A percentile compares a stretch with the other conserved stretches of the same genome.
These are phyloP conservation scores for Vitis riparia DNA, from an alignment of 164 flowering plant species.

Conservation along the genomic window DNA sequence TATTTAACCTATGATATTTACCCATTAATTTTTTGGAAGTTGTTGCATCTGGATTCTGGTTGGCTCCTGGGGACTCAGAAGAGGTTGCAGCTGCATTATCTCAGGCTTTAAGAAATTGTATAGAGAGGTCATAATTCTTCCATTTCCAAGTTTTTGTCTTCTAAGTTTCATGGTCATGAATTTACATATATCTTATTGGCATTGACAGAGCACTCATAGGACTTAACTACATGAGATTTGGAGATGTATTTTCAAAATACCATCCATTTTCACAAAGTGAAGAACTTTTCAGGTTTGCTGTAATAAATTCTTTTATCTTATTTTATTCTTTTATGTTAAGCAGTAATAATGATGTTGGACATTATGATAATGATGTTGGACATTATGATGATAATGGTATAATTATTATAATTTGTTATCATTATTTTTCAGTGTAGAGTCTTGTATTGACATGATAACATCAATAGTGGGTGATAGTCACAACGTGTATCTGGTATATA, in stretches of 20 bases:
- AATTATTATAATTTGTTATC: too few relatives aligned
- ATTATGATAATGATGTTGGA: not conserved
- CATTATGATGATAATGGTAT: not conserved
- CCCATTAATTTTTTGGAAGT: constrained; percentile 35
- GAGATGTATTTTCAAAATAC: constrained; percentile 84
- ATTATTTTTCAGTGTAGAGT: too few relatives aligned
- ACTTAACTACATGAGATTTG: constrained; percentile 81
- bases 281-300: constrained; percentile 69
- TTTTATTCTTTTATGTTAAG: not conserved
- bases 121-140: constrained; percentile 66
- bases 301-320: too few relatives aligned
- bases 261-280: constrained; percentile 61
- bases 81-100: constrained; percentile 92
- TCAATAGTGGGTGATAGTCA: too few relatives aligned
- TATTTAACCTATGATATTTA: too few relatives aligned
- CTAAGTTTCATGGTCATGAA: not conserved
- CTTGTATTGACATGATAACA: too few relatives aligned
- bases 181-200: constrained; percentile 9
- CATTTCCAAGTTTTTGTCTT: constrained; percentile 1
- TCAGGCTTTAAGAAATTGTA: constrained; percentile 83
- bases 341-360: not conserved
- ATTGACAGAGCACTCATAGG: constrained; percentile 69
- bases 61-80: constrained; percentile 98
- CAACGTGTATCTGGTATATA: too few relatives aligned
- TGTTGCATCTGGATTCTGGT: constrained; percentile 88